A percentile compares a stretch with the other conserved stretches of the same genome.
Evolutionary conservation across 2,329 filamentous ascomycete genomes (phyloP).

Genomic region (Fusarium pininemorale): DNA sequence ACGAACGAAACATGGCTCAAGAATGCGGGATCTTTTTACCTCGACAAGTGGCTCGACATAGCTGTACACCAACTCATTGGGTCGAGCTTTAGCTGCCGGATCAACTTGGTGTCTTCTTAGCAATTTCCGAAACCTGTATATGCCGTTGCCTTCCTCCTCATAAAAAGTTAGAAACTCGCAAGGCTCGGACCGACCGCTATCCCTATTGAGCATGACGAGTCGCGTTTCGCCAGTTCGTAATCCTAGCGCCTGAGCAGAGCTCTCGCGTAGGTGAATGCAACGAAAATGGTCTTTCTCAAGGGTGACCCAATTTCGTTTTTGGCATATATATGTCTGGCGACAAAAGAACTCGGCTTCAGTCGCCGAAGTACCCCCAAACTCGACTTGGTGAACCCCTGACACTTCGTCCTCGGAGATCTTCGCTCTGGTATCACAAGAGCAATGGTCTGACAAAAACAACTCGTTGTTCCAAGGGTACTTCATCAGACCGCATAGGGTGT

Average conservation of each 20-base stretch:
- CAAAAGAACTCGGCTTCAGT: constrained; percentile 69
- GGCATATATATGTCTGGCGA: constrained; percentile 72
- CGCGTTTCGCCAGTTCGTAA: constrained; percentile 69
- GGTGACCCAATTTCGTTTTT: constrained; percentile 69
- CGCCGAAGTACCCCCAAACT: constrained; percentile 63
- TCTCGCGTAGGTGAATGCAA: constrained; percentile 55
- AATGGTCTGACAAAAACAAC: constrained; percentile 80
- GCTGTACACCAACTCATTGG: constrained; percentile 70
- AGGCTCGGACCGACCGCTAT: constrained; percentile 61
- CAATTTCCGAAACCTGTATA: constrained; percentile 60
- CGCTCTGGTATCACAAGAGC: constrained; percentile 66
- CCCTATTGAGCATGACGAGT: constrained; percentile 51
- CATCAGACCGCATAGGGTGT: constrained; percentile 75
- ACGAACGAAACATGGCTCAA: constrained; percentile 67
- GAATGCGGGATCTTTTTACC: constrained; percentile 53
- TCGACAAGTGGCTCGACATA: constrained; percentile 49
- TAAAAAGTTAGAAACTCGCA: constrained; percentile 62
- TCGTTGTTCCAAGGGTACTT: constrained; percentile 77
- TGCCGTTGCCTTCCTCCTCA: constrained; percentile 17
- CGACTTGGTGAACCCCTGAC: constrained; percentile 64
- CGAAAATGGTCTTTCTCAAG: constrained; percentile 63
- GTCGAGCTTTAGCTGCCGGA: constrained; percentile 44
- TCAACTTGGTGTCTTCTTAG: constrained; percentile 58
- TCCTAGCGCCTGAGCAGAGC: constrained; percentile 21
- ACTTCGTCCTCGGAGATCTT: constrained; percentile 66